Evolutionary conservation across 2,329 filamentous ascomycete genomes (phyloP), one percentile per base, ranked within the genome.

Genomic region (Penicillium aurantiogriseum): DNA sequence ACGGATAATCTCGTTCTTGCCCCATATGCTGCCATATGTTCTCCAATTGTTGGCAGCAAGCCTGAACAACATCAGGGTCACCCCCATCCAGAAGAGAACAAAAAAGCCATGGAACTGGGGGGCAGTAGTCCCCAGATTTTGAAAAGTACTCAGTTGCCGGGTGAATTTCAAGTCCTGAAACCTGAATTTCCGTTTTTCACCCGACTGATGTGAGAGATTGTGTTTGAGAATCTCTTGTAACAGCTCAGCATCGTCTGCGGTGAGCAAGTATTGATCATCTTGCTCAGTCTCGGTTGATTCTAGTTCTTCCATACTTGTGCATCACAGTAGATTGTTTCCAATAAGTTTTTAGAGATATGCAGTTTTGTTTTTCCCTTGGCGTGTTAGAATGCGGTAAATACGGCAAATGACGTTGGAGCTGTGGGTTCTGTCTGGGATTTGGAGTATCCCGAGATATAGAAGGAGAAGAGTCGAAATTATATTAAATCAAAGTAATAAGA

Each of bases 81-180:
- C 85, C 9, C 82, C 81, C 5, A 66, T 55, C 70, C 90, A 92
- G 71, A 91, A 91, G 0, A 93, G 77, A 0, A 87, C 89, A 67
- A 90, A 92, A 76, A 92, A 92, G 31, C 90, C 90, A 69, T 89
- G 85, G 66, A 92, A 92, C 0, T 87, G 86, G 42, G 86, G 90
- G 47, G 87, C 85, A 4, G 83, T 81, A 2, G 84, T 83, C 1
- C 77, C 76, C 5, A 82, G 80, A 67, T 91, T 92, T 62, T 89
- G 85, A 70, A 92, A 92, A 0, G 87, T 82, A 6, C 88, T 89
- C 66, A 91, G 89, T 59, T 88, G 86, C 25, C 84, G 80, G 0
- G 88, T 91, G 69, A 92, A 92, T 51, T 90, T 83, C 44, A 90
- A 76, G 66, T 88, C 80, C 54, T 80, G 72, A 44, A 82, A 75